Evolutionary conservation across 1,284 basidiomycete species (phyloP), one percentile per base, ranked within the genome.

Genomic region (Cryptococcus floricola): DNA sequence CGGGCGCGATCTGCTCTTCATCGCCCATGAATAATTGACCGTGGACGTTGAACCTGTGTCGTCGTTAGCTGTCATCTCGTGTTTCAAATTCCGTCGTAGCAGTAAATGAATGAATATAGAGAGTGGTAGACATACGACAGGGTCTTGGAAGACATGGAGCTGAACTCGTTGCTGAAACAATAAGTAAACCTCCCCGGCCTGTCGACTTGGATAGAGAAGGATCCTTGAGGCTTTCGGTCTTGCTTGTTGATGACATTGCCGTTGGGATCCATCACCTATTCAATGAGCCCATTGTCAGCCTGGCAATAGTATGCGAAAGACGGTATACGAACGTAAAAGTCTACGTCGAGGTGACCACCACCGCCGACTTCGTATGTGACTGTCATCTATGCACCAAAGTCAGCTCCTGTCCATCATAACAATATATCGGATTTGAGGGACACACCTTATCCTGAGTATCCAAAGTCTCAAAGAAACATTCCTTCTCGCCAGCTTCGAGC

Each of bases 121-220:
- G 23, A 46, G 25, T 8, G 45, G 3, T 27, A 23, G 45, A 74
- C 86, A 65, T 70, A 91, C 89, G 87, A 90, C 67, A 99, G 85
- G 60, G 91, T 87, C 79, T 98, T 99, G 78, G 95, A 90, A 45
- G 90, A 87, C 65, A 97, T 87, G 28, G 89, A 86, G 69, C 89
- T 92, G 89, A 97, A 97, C 76, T 93, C 87, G 77, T 99, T 99
- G 48, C 90, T 93, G 82, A 98, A 98, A 79, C 96, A 99, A 73
- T 98, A 98, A 66, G 91, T 88, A 73, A 95, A 87, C 51, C 91
- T 80, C 0, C 96, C 96, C 65, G 94, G 87, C 66, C 81, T 83
- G 58, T 86, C 84, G 12, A 94, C 94, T 4, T 91, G 91, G 63
- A 96, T 86, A 28, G 89, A 87, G 55, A 87, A 83, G 4, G 90